Evolutionary conservation across 352 stramenopile genomes (phyloP), one percentile per base, ranked within the genome.

Genomic region (Globisporangium rhizosaccharum): DNA sequence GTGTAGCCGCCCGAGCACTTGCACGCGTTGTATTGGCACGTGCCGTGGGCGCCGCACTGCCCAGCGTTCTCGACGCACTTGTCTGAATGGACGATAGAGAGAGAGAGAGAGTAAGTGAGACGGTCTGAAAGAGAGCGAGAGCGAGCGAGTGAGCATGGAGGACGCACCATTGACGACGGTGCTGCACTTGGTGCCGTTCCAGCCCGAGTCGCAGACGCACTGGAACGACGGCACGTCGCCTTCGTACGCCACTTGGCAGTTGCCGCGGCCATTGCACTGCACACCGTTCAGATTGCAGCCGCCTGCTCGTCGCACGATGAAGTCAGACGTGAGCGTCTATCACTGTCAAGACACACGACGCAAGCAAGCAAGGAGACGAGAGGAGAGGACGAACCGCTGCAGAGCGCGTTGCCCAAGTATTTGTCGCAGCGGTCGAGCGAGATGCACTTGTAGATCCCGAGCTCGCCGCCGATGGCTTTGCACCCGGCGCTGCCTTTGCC

Each of bases 371-470:
- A 36, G 30, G 30, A 36, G 8, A 8, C 3, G 30, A 36, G 30
- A 36, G 30, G 8, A 8, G 8, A 23, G 23, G 5, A 74, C 75
- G 52, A 63, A 87, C 79, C 71, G 54, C 79, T 91, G 63, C 82
- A 91, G 3, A 68, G 56, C 46, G 65, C 68, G 44, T 61, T 65
- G 47, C 68, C 70, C 51, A 84, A 87, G 63, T 90, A 90, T 37
- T 77, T 50, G 55, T 94, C 85, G 57, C 85, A 94, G 4, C 85
- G 76, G 37, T 82, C 72, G 33, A 91, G 69, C 20, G 79, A 87
- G 48, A 94, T 73, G 52, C 85, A 94, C 63, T 92, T 90, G 76
- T 91, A 92, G 56, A 91, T 80, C 26, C 77, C 79, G 33, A 68
- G 46, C 37, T 62, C 44, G 61, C 56, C 65, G 53, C 61, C 58